Base-by-base conservation (phyloP, 345 rosid species). In the Hibiscus mutabilis region DNA sequence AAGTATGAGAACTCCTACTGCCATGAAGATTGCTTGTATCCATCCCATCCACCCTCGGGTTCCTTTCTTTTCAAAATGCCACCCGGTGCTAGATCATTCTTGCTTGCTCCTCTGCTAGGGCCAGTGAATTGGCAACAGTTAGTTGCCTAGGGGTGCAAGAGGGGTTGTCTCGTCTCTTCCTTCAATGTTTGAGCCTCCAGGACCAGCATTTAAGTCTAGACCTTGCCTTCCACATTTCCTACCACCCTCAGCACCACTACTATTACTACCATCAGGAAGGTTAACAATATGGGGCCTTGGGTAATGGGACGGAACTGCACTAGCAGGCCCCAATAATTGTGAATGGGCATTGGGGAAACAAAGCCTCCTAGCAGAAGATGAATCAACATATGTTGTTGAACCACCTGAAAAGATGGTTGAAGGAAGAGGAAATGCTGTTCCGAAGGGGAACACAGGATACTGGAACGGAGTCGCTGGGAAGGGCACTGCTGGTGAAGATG, bases 31-130 rank as follows among this genome's bases (percentile, higher is more conserved):
- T 88, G 96, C 82, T 79, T 90, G 77, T 85, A 90, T 53, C 88
- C 86, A 70, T 93, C 97, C 97, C 97, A 86, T 53, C 97, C 92
- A 25, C 96, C 97, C 3, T 92, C 99, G 18, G 97, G 94, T 60
- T 92, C 98, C 76, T 90, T 95, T 77, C 93, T 90, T 86, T 86
- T 92, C 37, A 83, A 75, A 58, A 79, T 46, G 27, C 92, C 85
- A 52, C 89, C 84, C 11, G 86, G 69, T 71, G 84, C 73, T 53
- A 88, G 96, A 82, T 83, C 79, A 88, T 85, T 82, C 92, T 87
- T 56, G 88, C 78, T 76, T 85, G 92, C 68, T 91, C 97, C 60
- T 91, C 95, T 5, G 83, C 66, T 67, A 82, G 73, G 27, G 84
- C 79, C 74, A 83, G 89, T 2, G 91, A 74, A 77, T 78, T 70